Evolutionary conservation across 306 rosid genomes (phyloP), one percentile per base, ranked within the genome.

Genomic region (Parietaria judaica): DNA sequence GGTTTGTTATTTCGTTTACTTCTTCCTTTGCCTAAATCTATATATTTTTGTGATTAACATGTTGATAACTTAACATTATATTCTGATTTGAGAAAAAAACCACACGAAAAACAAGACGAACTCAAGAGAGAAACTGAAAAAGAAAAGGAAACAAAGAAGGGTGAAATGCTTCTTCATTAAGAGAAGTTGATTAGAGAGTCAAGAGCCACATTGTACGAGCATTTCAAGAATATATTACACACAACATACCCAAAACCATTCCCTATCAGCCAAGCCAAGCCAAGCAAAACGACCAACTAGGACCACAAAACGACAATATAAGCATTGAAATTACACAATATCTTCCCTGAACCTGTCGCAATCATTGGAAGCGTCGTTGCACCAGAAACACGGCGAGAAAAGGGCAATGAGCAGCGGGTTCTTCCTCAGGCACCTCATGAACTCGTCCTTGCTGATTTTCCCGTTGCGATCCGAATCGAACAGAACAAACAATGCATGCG

Each of bases 331-430:
- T 78, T 76, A 88, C 16, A 74, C 70, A 55, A 73, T 79, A 58
- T 72, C 78, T 47, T 77, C 83, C 60, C 56, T 36, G 53, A 60
- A 66, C 75, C 75, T 69, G 65, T 56, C 48, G 11, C 54, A 45
- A 44, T 45, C 72, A 37, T 64, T 63, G 45, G 68, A 67, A 0
- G 63, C 66, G 44, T 75, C 84, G 34, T 75, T 76, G 36, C 56
- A 73, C 66, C 59, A 65, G n/a, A 67, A 76, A 66, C 73, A 81
- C 55, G 82, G 77, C 14, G 74, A 72, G 77, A 92, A 86, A 69
- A 92, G 80, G 6, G 95, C 94, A 41, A 84, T 74, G 58, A 92
- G 77, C 75, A 92, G 81, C 48, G 99, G 99, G 65, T 86, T 86
- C 70, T 12, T 72, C 76, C 72, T 80, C 34, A 92, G 75, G 71